Percentiles rank a stretch among this genome's conserved stretches.
phyloP scores from a whole-genome alignment of 768 basidiomycete species.

The Polyporus arcularius region DNA sequence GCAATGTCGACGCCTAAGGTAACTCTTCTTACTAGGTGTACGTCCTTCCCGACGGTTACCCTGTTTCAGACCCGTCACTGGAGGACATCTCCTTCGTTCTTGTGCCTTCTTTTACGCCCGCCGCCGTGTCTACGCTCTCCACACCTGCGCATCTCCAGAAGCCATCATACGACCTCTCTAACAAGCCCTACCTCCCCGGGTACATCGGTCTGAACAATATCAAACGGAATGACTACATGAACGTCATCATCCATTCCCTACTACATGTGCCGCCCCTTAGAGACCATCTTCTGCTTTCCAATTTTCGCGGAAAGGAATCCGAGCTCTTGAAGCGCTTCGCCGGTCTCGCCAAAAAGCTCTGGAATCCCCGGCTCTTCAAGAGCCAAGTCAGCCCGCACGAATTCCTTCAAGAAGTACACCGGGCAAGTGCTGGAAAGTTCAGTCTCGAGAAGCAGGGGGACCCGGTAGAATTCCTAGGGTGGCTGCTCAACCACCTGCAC shows the following conservation, averaged over 20 bases:
- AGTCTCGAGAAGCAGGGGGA: constrained; percentile 94
- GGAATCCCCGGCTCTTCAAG: constrained; percentile 97
- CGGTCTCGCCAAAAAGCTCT: constrained; percentile 85
- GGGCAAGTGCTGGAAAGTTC: constrained; percentile 88
- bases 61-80: constrained; percentile 93
- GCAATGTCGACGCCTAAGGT: constrained; percentile 13
- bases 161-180: constrained; percentile 82
- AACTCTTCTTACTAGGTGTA: constrained; percentile 65
- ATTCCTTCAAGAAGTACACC: constrained; percentile 93
- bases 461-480: constrained; percentile 93
- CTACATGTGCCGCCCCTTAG: constrained; percentile 90
- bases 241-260: constrained; percentile 92
- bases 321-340: constrained; percentile 91
- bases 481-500: constrained; percentile 93
- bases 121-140: constrained; percentile 55
- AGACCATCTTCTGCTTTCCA: constrained; percentile 80
- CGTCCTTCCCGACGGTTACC: constrained; percentile 96
- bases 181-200: constrained; percentile 85
- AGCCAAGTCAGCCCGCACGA: constrained; percentile 99
- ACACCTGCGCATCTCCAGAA: constrained; percentile 61
- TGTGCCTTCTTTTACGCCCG: constrained; percentile 78
- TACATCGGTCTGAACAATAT: constrained; percentile 98
- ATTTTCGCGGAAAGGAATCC: constrained; percentile 71
- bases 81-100: constrained; percentile 94
- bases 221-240: constrained; percentile 96